Conservation (phyloP, 1,139 yeast species). For the Magnusiomyces clavatus region DNA sequence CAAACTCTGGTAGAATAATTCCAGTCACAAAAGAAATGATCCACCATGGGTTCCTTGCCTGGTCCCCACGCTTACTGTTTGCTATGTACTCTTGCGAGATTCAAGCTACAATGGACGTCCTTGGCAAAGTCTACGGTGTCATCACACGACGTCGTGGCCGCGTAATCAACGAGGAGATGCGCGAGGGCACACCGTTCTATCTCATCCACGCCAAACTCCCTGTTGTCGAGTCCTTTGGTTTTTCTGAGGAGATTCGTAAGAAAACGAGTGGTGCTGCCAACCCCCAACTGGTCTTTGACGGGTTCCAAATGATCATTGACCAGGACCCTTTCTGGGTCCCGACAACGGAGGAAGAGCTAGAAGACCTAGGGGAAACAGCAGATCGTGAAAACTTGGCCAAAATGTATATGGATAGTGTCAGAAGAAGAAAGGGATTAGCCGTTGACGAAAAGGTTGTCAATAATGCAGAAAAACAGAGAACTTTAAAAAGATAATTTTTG, state of each 20-base stretch:
- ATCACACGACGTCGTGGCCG: conserved; percentile 83
- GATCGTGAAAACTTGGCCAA: conserved; percentile 89
- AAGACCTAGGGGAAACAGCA: conserved; percentile 86
- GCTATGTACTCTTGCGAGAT: conserved; percentile 94
- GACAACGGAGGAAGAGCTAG: conserved; percentile 94
- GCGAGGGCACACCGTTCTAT: conserved; percentile 96
- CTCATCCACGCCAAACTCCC: conserved; percentile 81
- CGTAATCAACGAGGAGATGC: conserved; percentile 86
- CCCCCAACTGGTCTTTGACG: conserved; percentile 88
- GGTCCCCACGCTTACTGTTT: conserved; percentile 83
- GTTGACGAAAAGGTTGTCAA: conserved; percentile 85
- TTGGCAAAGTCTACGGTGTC: conserved; percentile 93
- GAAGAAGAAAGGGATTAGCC: conserved; percentile 83
- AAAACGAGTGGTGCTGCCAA: conserved; percentile 95
- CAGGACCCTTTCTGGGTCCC: conserved; percentile 99
- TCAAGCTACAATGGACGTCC: conserved; percentile 88
- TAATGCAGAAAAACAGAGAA: conserved; percentile 90
- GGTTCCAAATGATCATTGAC: conserved; percentile 68
- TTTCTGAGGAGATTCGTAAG: conserved; percentile 89
- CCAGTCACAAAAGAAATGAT: conserved; percentile 68
- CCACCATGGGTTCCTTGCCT: conserved; percentile 58
- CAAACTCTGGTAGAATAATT: conserved; percentile 59
- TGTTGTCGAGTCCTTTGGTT: conserved; percentile 94
- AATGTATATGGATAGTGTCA: conserved; percentile 69
- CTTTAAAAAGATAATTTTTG: conserved; percentile 29